Evolutionary conservation across 2,329 filamentous ascomycete genomes (phyloP), one percentile per base, ranked within the genome.

Genomic region (Monosporascus sp.): DNA sequence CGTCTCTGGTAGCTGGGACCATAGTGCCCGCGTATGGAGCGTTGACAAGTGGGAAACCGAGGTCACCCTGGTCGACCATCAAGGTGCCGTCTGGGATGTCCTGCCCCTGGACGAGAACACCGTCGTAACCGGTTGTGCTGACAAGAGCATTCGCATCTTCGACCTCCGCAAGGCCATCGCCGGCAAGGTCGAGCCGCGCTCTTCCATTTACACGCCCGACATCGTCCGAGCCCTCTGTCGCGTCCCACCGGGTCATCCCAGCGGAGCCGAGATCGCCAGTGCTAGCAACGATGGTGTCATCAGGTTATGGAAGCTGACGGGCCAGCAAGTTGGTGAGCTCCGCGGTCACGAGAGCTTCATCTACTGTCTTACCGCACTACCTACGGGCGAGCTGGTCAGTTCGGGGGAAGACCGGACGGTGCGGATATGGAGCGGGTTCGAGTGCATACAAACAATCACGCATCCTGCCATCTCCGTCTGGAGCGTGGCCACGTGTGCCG

Each of bases 381-480:
- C 93, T 0, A 85, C 88, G 0, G 93, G 93, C 6, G 91, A 97
- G 66, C 77, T 99, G 31, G 88, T 95, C 48, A 97, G 93, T 69
- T 85, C 90, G 2, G 91, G 91, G 18, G 94, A 99, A 70, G 94
- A 99, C 71, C 83, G 94, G n/a, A 97, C 94, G 0, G 83, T 96
- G 36, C 83, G 90, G 50, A 77, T 99, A 66, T 99, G 95, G 94
- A 86, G 82, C 60, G 89, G 87, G 45, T 81, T 76, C 15, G 80
- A 91, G 52, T 97, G 93, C 67, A 74, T 96, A 46, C 94, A 99
- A 70, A 97, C 93, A 39, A 97, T 99, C 58, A 97, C 93, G 1
- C 91, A 97, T 64, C 94, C 94, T 11, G 94, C 94, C 9, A 95
- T 97, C 51, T 97, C 93, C 0, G 92, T 99, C 5, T 99, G 94